A percentile compares a stretch with the other conserved stretches of the same genome.
Conservation (phyloP, 768 basidiomycete genomes). For the Chalciporus piperatus region DNA sequence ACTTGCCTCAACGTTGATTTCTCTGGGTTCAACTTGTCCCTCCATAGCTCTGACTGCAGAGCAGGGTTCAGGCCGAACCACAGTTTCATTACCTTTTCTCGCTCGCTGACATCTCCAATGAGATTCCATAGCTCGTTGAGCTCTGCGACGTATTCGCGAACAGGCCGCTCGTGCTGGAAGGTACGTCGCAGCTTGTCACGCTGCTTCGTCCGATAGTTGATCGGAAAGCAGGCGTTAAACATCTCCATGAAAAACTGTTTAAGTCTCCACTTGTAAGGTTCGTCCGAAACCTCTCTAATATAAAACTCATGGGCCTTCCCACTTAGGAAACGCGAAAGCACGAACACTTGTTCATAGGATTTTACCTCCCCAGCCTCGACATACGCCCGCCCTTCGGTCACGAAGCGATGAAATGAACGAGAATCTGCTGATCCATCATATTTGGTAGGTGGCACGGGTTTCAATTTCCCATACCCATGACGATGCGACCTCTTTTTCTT, state of each 20-base stretch:
- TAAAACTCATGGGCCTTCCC: slow-evolving; percentile 33
- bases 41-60: slow-evolving; percentile 32
- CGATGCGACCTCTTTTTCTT: background rate
- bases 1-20: background rate
- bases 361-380: slow-evolving; percentile 19
- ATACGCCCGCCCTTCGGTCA: slow-evolving; percentile 15
- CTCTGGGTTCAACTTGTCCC: background rate
- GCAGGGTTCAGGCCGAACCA: slow-evolving; percentile 31
- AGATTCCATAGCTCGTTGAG: slow-evolving; percentile 28
- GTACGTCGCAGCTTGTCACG: slow-evolving; percentile 15
- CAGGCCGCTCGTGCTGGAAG: slow-evolving; percentile 19
- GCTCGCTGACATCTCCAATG: slow-evolving; percentile 25
- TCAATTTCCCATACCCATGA: slow-evolving; percentile 9
- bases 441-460: slow-evolving; percentile 11
- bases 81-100: slow-evolving; percentile 30
- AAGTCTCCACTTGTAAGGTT: slow-evolving; percentile 19
- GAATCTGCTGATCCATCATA: slow-evolving; percentile 15
- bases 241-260: slow-evolving; percentile 28
- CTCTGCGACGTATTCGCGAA: slow-evolving; percentile 31
- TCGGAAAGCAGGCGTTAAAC: slow-evolving; percentile 1
- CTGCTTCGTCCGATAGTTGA: slow-evolving; percentile 15
- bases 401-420: slow-evolving; percentile 7
- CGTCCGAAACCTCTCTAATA: slow-evolving; percentile 15
- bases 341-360: slow-evolving; percentile 13
- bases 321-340: slow-evolving; percentile 25